Evolutionary conservation across 1,284 basidiomycete genomes (phyloP).

Genomic region (Melampsora americana): DNA sequence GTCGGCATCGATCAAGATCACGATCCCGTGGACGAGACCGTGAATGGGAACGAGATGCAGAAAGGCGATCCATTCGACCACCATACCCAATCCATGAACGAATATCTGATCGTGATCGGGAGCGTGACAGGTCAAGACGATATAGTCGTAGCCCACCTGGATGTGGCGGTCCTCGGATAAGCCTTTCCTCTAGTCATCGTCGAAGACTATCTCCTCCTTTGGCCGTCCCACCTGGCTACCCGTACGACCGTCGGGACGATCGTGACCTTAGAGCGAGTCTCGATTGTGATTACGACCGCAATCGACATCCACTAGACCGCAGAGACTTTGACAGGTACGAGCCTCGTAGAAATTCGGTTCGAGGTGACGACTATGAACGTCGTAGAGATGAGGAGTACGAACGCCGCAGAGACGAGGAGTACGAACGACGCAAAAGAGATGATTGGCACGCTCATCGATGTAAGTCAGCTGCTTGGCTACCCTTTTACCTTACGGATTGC

Average conservation of each 20-base stretch:
- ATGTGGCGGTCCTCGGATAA: neutral
- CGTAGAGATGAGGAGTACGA: slow-evolving; percentile 26
- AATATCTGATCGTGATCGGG: slow-evolving; percentile 17
- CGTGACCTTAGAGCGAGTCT: slow-evolving; percentile 12
- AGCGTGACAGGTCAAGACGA: slow-evolving; percentile 22
- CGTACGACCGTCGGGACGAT: slow-evolving; percentile 29
- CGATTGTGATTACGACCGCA: slow-evolving; percentile 25
- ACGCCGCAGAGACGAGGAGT: slow-evolving; percentile 31
- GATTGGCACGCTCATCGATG: slow-evolving; percentile 32
- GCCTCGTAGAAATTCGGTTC: slow-evolving; percentile 22
- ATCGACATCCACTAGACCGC: slow-evolving; percentile 23
- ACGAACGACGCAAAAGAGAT: slow-evolving; percentile 41
- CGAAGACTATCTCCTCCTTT: slow-evolving; percentile 28
- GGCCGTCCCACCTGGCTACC: slow-evolving; percentile 6
- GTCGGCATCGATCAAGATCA: slow-evolving; percentile 7
- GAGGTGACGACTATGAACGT: slow-evolving; percentile 38
- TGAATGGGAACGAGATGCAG: slow-evolving; percentile 27
- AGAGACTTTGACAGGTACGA: slow-evolving; percentile 36
- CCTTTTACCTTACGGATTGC: neutral
- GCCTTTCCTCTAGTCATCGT: slow-evolving; percentile 10
- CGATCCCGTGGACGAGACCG: slow-evolving; percentile 33
- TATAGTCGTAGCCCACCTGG: slow-evolving; percentile 7
- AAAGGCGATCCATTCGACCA: slow-evolving; percentile 6
- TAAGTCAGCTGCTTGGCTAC: slow-evolving; percentile 3
- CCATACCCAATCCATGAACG: neutral